These are phyloP conservation scores for Cicer cuneatum DNA, from an alignment of 306 rosid species.

Conservation along the genomic window DNA sequence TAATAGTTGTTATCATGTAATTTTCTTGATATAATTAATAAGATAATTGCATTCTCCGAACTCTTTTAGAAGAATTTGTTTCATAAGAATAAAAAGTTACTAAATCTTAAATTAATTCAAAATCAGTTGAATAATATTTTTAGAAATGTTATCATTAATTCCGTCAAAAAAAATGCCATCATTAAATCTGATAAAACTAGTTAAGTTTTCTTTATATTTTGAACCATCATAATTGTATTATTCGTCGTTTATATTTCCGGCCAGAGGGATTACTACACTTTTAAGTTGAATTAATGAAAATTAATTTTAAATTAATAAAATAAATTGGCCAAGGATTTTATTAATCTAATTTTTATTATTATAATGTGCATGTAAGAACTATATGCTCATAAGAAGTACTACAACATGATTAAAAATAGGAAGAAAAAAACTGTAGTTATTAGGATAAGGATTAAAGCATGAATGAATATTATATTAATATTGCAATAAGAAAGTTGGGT, in stretches of 20 bases:
- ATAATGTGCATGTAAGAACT: neutral
- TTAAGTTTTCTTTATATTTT: no score
- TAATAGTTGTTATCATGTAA: neutral
- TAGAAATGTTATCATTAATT: no score
- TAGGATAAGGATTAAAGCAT: slow-evolving; percentile 7
- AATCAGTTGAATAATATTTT: no score
- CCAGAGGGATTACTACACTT: no score
- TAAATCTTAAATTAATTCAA: no score
- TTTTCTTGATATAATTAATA: neutral
- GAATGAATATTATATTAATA: neutral
- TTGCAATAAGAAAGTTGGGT: slow-evolving; percentile 29
- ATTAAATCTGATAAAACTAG: no score
- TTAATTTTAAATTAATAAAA: neutral
- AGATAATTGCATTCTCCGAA: neutral
- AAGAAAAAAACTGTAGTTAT: neutral
- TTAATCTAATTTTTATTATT: neutral
- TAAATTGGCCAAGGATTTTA: neutral
- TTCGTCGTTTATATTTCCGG: no score
- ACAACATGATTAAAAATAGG: neutral
- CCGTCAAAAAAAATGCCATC: no score
- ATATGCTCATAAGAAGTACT: neutral
- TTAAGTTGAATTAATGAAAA: neutral
- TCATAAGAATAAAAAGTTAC: no score
- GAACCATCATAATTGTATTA: no score
- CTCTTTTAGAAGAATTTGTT: no score